phyloP scores from a whole-genome alignment of 768 basidiomycete genomes.

The Russula compacta region DNA sequence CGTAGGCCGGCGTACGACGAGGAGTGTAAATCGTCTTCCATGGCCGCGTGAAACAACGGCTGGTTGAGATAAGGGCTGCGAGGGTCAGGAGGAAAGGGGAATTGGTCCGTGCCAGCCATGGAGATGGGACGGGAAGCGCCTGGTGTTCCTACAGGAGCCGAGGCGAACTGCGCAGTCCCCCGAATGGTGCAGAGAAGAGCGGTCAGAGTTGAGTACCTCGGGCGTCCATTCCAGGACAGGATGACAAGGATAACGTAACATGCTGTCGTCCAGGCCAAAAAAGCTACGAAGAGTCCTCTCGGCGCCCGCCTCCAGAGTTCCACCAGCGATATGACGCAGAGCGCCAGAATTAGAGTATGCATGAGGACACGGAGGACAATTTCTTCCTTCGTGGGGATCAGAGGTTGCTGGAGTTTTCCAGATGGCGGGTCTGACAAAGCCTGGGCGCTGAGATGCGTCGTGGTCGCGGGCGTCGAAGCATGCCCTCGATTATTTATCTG shows the following conservation, averaged over 20 bases:
- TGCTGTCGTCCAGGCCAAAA: constrained; percentile 49
- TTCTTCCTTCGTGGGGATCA: constrained; percentile 32
- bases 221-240: constrained; percentile 50
- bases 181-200: constrained; percentile 40
- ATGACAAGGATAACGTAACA: constrained; percentile 49
- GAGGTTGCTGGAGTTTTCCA: constrained; percentile 22
- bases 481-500: constrained; percentile 41
- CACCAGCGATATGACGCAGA: constrained; percentile 48
- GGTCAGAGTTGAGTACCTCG: constrained; percentile 49
- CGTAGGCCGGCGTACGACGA: constrained; percentile 42
- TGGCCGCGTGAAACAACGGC: constrained; percentile 44
- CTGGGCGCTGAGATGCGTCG: constrained; percentile 38
- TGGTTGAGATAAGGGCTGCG: constrained; percentile 62
- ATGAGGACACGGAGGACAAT: constrained; percentile 41
- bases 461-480: constrained; percentile 44
- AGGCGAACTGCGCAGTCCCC: constrained; percentile 21
- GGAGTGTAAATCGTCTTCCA: constrained; percentile 35
- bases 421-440: constrained; percentile 27
- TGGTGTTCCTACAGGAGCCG: constrained; percentile 27
- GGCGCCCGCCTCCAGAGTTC: constrained; percentile 52
- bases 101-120: constrained; percentile 33
- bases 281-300: constrained; percentile 48
- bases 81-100: constrained; percentile 35
- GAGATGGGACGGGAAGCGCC: constrained; percentile 35
- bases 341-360: constrained; percentile 49